Evolutionary conservation across 257 asterid genomes (phyloP), one percentile per base, ranked within the genome.

Genomic region (Eucommia ulmoides): DNA sequence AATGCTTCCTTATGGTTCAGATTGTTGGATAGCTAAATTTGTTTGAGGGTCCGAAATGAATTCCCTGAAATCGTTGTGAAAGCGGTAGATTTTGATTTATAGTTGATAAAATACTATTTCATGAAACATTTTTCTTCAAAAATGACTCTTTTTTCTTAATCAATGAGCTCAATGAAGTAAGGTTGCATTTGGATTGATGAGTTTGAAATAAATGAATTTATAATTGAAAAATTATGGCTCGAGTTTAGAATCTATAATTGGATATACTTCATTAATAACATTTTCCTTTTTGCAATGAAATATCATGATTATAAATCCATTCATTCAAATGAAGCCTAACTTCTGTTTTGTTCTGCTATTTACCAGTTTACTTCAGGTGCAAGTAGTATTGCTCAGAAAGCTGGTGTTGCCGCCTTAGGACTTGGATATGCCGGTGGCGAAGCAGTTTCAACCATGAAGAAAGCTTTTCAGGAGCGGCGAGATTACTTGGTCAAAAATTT

Each of bases 381-480:
- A 15, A 73, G 98, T 78, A 91, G 96, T 58, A 83, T 91, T 64
- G 80, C 98, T 18, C 98, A 85, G 55, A 91, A 91, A 17, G 96
- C 94, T 20, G 96, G 41, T 1, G 84, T 83, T 62, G 96, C 96
- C 50, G 98, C 98, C 45, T 58, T 89, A 61, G 96, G 94, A 51
- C 29, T 89, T 73, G 96, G 98, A 33, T 64, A 76, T 63, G 96
- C 96, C n/a, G 98, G 98, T 53, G 98, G 98, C 57, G 92, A 82
- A 61, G 84, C 83, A 24, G 80, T 91, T 38, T 59, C 92, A 14
- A 52, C 56, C 20, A 91, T 91, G 98, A 93, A 77, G 21, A 80
- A 83, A 72, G 93, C 94, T 15, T 91, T 85, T 51, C 93, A 76
- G 33, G 94, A 86, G 64, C 81, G 98, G 58, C 75, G 98, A 51